Conservation (phyloP, 1,284 basidiomycete species). For the Cystobasidium sp. region DNA sequence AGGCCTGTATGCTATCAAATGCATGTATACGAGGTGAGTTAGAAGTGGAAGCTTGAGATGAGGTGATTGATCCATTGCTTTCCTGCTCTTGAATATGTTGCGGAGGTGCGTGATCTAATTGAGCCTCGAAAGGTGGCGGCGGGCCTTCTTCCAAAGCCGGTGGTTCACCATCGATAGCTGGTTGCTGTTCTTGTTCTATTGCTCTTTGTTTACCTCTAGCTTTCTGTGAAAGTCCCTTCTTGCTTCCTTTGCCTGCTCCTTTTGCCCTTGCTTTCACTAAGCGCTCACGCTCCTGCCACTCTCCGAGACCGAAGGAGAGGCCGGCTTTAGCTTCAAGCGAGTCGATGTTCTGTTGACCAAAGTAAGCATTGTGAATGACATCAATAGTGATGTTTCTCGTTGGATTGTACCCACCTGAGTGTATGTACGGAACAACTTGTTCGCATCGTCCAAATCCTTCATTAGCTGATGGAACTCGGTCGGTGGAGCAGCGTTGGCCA, state of each 20-base stretch:
- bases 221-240: conserved; percentile 23
- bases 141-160: background rate
- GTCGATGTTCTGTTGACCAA: conserved; percentile 71
- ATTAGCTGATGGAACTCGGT: conserved; percentile 82
- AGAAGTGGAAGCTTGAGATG: conserved; percentile 3
- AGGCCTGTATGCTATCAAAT: background rate
- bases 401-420: conserved; percentile 65
- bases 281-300: conserved; percentile 33
- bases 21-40: background rate
- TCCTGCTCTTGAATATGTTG: too few relatives aligned
- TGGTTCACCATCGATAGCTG: background rate
- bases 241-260: conserved; percentile 22
- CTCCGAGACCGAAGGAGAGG: conserved; percentile 69
- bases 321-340: conserved; percentile 83
- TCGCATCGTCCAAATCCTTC: conserved; percentile 73
- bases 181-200: conserved; percentile 1
- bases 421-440: conserved; percentile 82
- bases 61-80: too few relatives aligned
- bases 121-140: too few relatives aligned
- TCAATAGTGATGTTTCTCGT: background rate
- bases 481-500: conserved; percentile 74
- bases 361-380: background rate
- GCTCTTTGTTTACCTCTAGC: conserved; percentile 39
- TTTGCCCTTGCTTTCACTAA: conserved; percentile 12
- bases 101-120: too few relatives aligned